Evolutionary conservation across 768 basidiomycete genomes (phyloP).

Genomic region (Hydnomerulius pinastri): DNA sequence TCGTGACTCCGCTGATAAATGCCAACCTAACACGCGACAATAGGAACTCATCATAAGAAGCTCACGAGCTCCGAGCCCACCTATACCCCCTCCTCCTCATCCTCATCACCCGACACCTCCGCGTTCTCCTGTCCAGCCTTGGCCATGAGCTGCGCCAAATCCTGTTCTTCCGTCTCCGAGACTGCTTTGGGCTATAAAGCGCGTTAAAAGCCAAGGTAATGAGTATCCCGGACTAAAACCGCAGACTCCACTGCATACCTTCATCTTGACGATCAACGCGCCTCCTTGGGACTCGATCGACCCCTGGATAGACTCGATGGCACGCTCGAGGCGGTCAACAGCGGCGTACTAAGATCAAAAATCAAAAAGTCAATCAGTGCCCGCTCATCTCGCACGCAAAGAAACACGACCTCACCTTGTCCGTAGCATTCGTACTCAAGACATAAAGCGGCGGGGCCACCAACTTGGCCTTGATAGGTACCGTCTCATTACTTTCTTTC

Average conservation of each 20-base stretch:
- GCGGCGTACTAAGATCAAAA: slow-evolving; percentile 62
- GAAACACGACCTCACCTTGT: slow-evolving; percentile 63
- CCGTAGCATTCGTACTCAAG: slow-evolving; percentile 92
- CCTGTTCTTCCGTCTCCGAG: slow-evolving; percentile 96
- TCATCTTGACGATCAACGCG: slow-evolving; percentile 92
- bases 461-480: slow-evolving; percentile 96
- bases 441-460: slow-evolving; percentile 98
- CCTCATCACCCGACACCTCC: slow-evolving; percentile 94
- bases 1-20: too few species aligned
- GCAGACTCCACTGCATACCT: slow-evolving; percentile 46
- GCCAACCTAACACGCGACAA: too few species aligned
- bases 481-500: slow-evolving; percentile 79
- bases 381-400: neutral
- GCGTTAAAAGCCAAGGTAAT: neutral
- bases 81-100: slow-evolving; percentile 61
- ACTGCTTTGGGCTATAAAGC: slow-evolving; percentile 87
- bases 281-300: slow-evolving; percentile 87
- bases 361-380: too few species aligned
- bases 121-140: slow-evolving; percentile 92
- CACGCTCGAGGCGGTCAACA: slow-evolving; percentile 90
- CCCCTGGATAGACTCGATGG: slow-evolving; percentile 86
- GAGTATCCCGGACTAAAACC: too few species aligned
- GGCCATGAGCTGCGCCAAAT: slow-evolving; percentile 95
- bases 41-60: too few species aligned
- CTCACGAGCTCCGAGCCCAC: too few species aligned